Conservation (phyloP, 2,329 filamentous ascomycete genomes). For the Acrocalymma vagum region DNA sequence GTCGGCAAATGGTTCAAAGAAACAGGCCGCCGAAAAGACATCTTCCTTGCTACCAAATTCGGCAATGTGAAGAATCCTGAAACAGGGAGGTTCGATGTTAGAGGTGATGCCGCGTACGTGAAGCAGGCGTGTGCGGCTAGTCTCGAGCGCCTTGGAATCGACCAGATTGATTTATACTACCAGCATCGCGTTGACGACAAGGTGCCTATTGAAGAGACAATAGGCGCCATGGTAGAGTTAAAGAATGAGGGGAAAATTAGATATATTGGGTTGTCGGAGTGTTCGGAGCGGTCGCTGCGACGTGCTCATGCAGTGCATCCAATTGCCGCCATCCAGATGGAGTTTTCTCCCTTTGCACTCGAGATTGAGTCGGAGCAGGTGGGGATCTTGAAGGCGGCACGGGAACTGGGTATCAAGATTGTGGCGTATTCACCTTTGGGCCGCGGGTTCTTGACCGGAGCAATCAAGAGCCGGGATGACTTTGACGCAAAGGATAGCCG, state of each 20-base stretch:
- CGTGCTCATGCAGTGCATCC: constrained; percentile 54
- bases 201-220: constrained; percentile 54
- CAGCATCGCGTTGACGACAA: constrained; percentile 48
- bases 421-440: constrained; percentile 43
- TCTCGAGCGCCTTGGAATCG: constrained; percentile 44
- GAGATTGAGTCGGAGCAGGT: constrained; percentile 46
- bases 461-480: constrained; percentile 46
- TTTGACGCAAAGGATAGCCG: constrained; percentile 33
- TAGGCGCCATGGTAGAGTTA: constrained; percentile 52
- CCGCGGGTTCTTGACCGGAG: constrained; percentile 21
- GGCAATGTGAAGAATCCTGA: too few relatives aligned
- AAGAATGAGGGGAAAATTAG: constrained; percentile 52
- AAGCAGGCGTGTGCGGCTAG: constrained; percentile 43
- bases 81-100: constrained; percentile 1
- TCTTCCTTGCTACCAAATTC: constrained; percentile 20
- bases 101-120: constrained; percentile 25
- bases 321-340: constrained; percentile 56
- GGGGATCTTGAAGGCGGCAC: constrained; percentile 39
- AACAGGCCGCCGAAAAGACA: neutral
- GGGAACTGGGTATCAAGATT: constrained; percentile 46
- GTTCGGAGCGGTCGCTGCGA: constrained; percentile 52
- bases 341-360: constrained; percentile 60
- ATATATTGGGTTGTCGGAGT: constrained; percentile 53
- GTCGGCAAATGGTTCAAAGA: constrained; percentile 22
- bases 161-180: constrained; percentile 52